Base-by-base conservation (phyloP, 441 rosid genomes). In the Pelargonium australe region DNA sequence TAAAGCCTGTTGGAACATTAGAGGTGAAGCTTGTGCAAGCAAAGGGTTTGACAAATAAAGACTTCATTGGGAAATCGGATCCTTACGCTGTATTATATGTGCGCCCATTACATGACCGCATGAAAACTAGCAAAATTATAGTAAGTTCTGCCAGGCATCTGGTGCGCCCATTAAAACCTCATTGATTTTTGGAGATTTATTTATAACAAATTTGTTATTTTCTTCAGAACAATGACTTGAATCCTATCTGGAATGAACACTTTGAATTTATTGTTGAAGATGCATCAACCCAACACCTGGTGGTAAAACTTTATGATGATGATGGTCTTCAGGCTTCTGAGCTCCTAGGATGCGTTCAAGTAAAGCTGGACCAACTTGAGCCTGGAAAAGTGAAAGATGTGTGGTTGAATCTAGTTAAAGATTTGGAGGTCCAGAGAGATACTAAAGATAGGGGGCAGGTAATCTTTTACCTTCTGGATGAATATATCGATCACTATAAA, bases 1-100 rank as follows among this genome's bases (percentile, higher is more conserved):
- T 96, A 69, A 96, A 86, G 83, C 97, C 99, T 19, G 89, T 83
- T 74, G 99, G 99, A 65, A 83, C 75, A 63, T 76, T 96, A 77
- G 97, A 92, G 57, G 99, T 89, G 85, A 96, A 92, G 80, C 89
- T 96, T 73, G 92, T 96, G 75, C 98, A 96, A 85, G 99, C 96
- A 70, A 96, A 86, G 74, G 89, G 84, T 11, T 82, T 95, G 74
- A 74, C 91, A 34, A 91, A 92, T 77, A 95, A 92, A 86, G 99
- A 95, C 79, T 11, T 95, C 17, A 77, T 95, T 34, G 98, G 98
- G 72, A 95, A 91, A 84, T 92, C 99, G 0, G 99, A 95, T 89
- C 98, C 99, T 68, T 95, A 72, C 73, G 96, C 88, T 55, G 84
- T 79, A 34, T 31, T 95, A 19, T 92, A 85, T 66, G 68, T 92